A percentile compares a stretch with the other conserved stretches of the same genome.
Conservation (phyloP, 2,329 filamentous ascomycete genomes). For the Botryotinia convoluta region DNA sequence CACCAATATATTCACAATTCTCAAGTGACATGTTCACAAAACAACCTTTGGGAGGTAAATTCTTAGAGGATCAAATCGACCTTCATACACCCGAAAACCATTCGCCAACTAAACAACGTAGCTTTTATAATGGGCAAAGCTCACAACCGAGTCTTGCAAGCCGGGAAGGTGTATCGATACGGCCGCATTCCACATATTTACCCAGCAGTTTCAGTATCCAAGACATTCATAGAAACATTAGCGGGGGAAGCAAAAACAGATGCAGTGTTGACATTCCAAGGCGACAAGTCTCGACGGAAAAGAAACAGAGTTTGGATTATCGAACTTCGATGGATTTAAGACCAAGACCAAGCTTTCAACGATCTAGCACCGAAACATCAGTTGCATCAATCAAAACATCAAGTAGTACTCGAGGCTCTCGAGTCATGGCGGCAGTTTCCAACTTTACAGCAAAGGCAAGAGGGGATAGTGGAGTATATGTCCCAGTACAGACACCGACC, state of each 20-base stretch:
- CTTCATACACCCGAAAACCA: slow-evolving; percentile 37
- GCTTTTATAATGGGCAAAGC: slow-evolving; percentile 33
- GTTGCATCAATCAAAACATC: slow-evolving; percentile 36
- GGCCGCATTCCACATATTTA: slow-evolving; percentile 38
- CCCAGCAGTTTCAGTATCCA: slow-evolving; percentile 39
- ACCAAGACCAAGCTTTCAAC: slow-evolving; percentile 31
- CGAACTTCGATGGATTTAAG: slow-evolving; percentile 12
- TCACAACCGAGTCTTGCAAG: slow-evolving; percentile 32
- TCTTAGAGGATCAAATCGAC: slow-evolving; percentile 39
- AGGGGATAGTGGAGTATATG: slow-evolving; percentile 15
- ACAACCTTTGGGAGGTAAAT: slow-evolving; percentile 42
- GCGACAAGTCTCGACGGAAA: slow-evolving; percentile 28
- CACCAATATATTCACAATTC: slow-evolving; percentile 83
- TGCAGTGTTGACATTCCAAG: slow-evolving; percentile 33
- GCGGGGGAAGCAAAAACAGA: slow-evolving; percentile 30
- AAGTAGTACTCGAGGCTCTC: slow-evolving; percentile 48
- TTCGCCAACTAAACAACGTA: slow-evolving; percentile 35
- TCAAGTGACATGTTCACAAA: slow-evolving; percentile 41
- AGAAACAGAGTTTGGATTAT: slow-evolving; percentile 9
- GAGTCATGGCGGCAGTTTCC: slow-evolving; percentile 64
- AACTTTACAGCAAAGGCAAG: slow-evolving; percentile 55
- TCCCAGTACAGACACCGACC: slow-evolving; percentile 34
- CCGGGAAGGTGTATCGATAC: slow-evolving; percentile 29
- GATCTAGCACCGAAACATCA: slow-evolving; percentile 31
- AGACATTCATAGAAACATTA: slow-evolving; percentile 36